phyloP scores from a whole-genome alignment of 1,284 basidiomycete species.

The Malassezia dermatis region DNA sequence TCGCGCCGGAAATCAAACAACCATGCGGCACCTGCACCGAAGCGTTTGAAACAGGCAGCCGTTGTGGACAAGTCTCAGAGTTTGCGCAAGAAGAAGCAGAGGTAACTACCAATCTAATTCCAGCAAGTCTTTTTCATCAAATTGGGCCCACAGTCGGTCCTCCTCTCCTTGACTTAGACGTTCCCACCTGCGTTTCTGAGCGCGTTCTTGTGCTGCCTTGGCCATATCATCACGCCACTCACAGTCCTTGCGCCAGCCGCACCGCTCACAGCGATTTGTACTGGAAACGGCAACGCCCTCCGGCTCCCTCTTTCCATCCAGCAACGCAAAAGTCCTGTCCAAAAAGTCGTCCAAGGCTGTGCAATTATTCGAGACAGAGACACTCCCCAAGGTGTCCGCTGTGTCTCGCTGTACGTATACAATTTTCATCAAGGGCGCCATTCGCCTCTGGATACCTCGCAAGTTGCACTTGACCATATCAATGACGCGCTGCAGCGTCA shows the following conservation, averaged over 20 bases:
- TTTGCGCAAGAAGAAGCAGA: constrained; percentile 8
- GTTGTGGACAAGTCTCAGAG: constrained; percentile 2
- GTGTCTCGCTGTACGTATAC: constrained; percentile 2
- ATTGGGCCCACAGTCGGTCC: constrained; percentile 18
- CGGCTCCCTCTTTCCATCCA: constrained; percentile 22
- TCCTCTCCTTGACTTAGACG: not conserved
- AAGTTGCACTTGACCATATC: not conserved
- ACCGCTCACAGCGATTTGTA: constrained; percentile 28
- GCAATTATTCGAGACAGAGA: constrained; percentile 20
- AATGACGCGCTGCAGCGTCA: not conserved
- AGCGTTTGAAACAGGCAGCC: not conserved
- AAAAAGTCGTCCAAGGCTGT: constrained; percentile 21
- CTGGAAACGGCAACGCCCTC: constrained; percentile 23
- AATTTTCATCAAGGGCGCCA: not conserved
- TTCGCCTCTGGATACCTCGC: not conserved
- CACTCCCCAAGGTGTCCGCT: constrained; percentile 18
- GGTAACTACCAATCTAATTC: constrained; percentile 8
- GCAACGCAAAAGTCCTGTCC: constrained; percentile 21
- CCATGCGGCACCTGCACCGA: not conserved
- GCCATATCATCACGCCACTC: constrained; percentile 33
- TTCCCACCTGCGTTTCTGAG: not conserved
- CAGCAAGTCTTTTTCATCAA: constrained; percentile 13
- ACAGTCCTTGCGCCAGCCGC: constrained; percentile 35
- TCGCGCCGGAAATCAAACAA: not conserved
- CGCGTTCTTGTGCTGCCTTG: constrained; percentile 1